Evolutionary conservation across 352 stramenopile genomes (phyloP), one percentile per base, ranked within the genome.

Genomic region (Phytophthora melonis): DNA sequence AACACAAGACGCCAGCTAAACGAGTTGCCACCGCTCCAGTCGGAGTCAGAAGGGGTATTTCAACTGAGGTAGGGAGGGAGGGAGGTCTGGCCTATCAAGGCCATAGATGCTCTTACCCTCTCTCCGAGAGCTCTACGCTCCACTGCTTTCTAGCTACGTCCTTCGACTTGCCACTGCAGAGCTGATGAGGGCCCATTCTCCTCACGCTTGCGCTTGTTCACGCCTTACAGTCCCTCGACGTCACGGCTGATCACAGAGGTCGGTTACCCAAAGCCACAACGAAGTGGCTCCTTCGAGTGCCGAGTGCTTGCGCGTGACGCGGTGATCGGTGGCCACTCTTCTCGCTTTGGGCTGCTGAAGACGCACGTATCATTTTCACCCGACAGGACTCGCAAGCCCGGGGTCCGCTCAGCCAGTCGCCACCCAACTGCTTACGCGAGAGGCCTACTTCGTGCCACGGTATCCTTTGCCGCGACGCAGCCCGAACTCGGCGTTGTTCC

Each of bases 401-500:
- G 41, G 41, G 10, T 41, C 34, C 13, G 34, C 34, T 41, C 34
- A 16, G 34, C 34, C 34, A 14, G 16, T 45, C 14, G n/a, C 13
- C 25, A 32, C 25, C 25, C 3, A 11, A 30, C 50, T 41, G 34
- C 9, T 41, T 10, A 16, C 34, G 16, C 34, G 8, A 41, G 36
- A 58, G 27, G 9, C 10, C 47, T 84, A 92, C 80, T 92, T 92
- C 39, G 62, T 70, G 10, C 88, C 88, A 63, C 86, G 84, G 71
- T 93, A 95, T 5, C 79, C 78, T 61, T 82, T 81, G 9, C 88
- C 88, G 13, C 88, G 88, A 59, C 85, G 83, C 14, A 95, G 75
- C 0, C 88, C 88, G 61, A 95, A 95, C 75, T 95, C 88, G 43
- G 86, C 88, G 65, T 95, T 95, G 76, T 95, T 95, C 88, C 88